Percentiles rank a stretch among this genome's conserved stretches.
Evolutionary conservation across 768 basidiomycete species (phyloP).

Genomic region (Mrakia hoshinonis): DNA sequence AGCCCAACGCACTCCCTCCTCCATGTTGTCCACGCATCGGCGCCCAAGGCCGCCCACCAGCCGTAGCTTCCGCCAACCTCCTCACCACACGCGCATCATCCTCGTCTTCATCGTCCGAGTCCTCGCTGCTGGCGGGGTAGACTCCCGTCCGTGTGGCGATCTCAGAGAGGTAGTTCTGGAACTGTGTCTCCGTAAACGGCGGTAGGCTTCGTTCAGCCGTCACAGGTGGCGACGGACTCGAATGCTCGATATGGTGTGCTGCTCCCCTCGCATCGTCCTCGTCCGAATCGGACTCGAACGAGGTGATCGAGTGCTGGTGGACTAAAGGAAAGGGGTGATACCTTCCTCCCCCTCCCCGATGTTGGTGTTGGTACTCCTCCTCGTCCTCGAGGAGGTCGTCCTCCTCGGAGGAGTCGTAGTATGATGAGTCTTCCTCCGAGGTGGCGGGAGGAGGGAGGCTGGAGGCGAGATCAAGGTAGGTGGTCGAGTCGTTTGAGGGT

Average conservation of each 20-base stretch:
- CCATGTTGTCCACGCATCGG: background rate
- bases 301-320: background rate
- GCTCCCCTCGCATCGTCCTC: background rate
- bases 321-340: background rate
- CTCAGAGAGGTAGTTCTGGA: background rate
- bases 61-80: background rate
- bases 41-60: background rate
- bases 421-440: background rate
- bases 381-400: background rate
- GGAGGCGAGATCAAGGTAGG: background rate
- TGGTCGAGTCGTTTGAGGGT: no score
- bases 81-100: background rate
- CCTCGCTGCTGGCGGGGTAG: background rate
- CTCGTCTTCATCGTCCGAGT: background rate
- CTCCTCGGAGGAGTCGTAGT: background rate
- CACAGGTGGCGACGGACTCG: background rate
- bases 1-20: background rate
- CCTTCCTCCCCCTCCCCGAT: background rate
- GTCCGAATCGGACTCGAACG: slow-evolving; percentile 1
- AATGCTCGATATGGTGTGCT: background rate
- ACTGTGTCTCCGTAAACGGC: background rate
- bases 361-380: background rate
- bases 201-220: background rate
- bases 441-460: background rate
- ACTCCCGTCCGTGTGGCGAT: background rate